Percentiles rank a stretch among this genome's conserved stretches.
These are phyloP conservation scores for Sugiyamaella mastotermitis DNA, from an alignment of 805 yeast species.

Conservation along the genomic window DNA sequence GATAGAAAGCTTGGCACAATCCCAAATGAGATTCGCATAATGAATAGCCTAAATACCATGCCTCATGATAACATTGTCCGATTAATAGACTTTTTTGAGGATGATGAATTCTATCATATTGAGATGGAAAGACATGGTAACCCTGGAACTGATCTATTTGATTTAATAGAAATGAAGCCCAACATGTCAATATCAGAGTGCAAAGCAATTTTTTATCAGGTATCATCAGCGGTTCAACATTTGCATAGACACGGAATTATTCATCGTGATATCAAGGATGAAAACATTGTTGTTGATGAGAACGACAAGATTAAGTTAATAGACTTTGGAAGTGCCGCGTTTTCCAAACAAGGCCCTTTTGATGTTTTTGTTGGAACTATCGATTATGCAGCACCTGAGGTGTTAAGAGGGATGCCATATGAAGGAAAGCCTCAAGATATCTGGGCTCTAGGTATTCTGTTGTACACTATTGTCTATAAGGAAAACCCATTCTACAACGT, in stretches of 20 bases:
- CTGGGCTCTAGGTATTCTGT: constrained; percentile 91
- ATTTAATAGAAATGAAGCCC: constrained; percentile 78
- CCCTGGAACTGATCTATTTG: constrained; percentile 91
- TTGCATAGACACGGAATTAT: constrained; percentile 81
- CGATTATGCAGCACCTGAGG: constrained; percentile 98
- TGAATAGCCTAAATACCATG: constrained; percentile 57
- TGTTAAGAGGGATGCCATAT: constrained; percentile 78
- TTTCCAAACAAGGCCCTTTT: constrained; percentile 85
- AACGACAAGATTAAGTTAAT: constrained; percentile 72
- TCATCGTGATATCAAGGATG: constrained; percentile 94
- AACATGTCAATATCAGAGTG: constrained; percentile 78
- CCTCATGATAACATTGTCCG: constrained; percentile 87
- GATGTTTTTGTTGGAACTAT: constrained; percentile 97
- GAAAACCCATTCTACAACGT: constrained; percentile 95
- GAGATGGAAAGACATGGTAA: constrained; percentile 88
- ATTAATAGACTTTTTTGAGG: constrained; percentile 88
- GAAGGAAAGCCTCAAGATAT: constrained; percentile 93
- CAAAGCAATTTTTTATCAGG: constrained; percentile 69
- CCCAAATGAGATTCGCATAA: constrained; percentile 92
- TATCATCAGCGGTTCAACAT: constrained; percentile 72
- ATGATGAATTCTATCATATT: constrained; percentile 78
- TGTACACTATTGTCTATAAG: constrained; percentile 84
- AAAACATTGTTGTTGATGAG: constrained; percentile 81
- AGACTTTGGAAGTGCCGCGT: constrained; percentile 95
- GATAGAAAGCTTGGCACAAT: constrained; percentile 88